phyloP scores from a whole-genome alignment of 371 early-diverging fungal species.

The Mortierella sp. region DNA sequence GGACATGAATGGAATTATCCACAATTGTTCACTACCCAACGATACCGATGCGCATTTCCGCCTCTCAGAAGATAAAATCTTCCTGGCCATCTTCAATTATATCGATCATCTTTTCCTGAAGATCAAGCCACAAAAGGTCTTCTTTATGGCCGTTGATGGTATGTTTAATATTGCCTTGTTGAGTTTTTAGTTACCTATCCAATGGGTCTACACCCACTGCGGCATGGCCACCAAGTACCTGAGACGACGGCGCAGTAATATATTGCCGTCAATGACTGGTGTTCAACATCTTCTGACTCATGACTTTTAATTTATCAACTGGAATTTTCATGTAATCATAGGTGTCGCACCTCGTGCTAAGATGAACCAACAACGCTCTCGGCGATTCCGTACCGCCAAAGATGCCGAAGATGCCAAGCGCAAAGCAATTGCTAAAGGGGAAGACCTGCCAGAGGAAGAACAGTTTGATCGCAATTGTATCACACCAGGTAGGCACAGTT shows the following conservation, averaged over 20 bases:
- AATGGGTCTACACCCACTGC: not conserved
- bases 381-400: constrained; percentile 95
- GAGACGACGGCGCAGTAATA: constrained; percentile 11
- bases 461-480: constrained; percentile 99
- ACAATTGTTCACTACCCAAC: constrained; percentile 98
- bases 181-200: not conserved
- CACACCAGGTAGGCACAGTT: constrained; percentile 90
- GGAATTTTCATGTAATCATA: constrained; percentile 1
- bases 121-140: constrained; percentile 94
- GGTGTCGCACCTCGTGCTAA: constrained; percentile 99
- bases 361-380: constrained; percentile 99
- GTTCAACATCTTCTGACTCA: not conserved
- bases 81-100: constrained; percentile 94
- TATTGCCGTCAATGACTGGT: not conserved
- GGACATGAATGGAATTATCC: constrained; percentile 99
- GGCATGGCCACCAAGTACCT: not conserved
- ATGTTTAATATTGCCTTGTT: constrained; percentile 2
- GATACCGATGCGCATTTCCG: constrained; percentile 81
- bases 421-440: constrained; percentile 74
- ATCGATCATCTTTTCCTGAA: constrained; percentile 95
- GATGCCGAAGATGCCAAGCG: constrained; percentile 81
- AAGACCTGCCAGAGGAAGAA: constrained; percentile 78
- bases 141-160: constrained; percentile 98
- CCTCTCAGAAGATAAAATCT: constrained; percentile 94
- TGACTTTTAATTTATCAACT: not conserved